These are phyloP conservation scores for Mortierella alpina DNA, from an alignment of 192 early-diverging fungal genomes.

Conservation along the genomic window DNA sequence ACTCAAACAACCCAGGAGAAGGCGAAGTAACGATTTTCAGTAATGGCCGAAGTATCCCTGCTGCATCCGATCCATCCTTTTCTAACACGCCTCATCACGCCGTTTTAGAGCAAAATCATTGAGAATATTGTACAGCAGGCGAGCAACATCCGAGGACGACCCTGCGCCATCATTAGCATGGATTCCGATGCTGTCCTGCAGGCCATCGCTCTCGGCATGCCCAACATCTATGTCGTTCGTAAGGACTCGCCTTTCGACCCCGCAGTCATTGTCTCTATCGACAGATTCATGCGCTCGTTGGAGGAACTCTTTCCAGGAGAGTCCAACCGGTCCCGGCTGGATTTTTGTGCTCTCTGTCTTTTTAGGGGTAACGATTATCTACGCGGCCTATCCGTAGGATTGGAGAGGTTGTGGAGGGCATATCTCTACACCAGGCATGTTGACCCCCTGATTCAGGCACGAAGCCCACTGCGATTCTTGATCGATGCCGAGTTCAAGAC, in stretches of 20 bases:
- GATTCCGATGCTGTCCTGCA: conserved; percentile 52
- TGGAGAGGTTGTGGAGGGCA: conserved; percentile 37
- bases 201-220: conserved; percentile 46
- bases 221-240: conserved; percentile 43
- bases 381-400: conserved; percentile 11
- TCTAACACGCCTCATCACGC: background rate
- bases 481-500: conserved; percentile 43
- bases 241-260: conserved; percentile 21
- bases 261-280: conserved; percentile 33
- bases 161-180: conserved; percentile 51
- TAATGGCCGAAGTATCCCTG: background rate
- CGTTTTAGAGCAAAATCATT: conserved; percentile 49
- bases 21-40: conserved; percentile 41
- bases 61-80: background rate
- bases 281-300: conserved; percentile 30
- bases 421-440: conserved; percentile 40
- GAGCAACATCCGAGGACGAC: conserved; percentile 33
- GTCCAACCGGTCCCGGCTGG: conserved; percentile 26
- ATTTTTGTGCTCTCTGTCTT: conserved; percentile 47
- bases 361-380: conserved; percentile 55
- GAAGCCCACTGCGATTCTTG: conserved; percentile 14
- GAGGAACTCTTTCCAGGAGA: conserved; percentile 44
- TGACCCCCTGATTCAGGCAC: conserved; percentile 18
- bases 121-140: conserved; percentile 49
- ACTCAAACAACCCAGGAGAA: conserved; percentile 51